Conservation (phyloP, 1,284 basidiomycete species). For the Ceratobasidium sp. region DNA sequence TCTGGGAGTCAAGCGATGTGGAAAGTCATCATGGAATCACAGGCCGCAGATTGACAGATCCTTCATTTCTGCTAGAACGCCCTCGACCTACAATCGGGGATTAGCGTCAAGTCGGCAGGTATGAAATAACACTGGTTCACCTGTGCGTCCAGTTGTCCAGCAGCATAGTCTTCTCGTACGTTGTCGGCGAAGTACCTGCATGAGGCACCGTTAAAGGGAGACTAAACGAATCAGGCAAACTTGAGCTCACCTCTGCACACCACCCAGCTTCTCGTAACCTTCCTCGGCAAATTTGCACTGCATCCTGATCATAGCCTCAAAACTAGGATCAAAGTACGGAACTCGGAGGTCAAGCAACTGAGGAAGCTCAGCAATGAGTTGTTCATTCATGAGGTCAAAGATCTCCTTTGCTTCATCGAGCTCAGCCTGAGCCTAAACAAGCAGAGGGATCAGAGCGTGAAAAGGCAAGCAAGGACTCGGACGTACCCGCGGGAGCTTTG, state of each 20-base stretch:
- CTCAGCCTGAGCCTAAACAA: slow-evolving; percentile 87
- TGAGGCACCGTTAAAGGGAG: slow-evolving; percentile 27
- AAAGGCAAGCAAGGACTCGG: slow-evolving; percentile 3
- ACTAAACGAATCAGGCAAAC: not conserved
- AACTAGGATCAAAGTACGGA: slow-evolving; percentile 97
- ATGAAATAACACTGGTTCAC: slow-evolving; percentile 57
- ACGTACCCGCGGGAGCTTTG: slow-evolving; percentile 84
- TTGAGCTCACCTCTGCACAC: slow-evolving; percentile 81
- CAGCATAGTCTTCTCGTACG: slow-evolving; percentile 96
- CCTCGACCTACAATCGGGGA: slow-evolving; percentile 71
- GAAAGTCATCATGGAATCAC: slow-evolving; percentile 3
- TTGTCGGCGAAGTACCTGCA: slow-evolving; percentile 86
- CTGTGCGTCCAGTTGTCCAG: slow-evolving; percentile 94
- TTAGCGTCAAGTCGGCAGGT: not conserved
- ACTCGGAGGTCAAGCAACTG: slow-evolving; percentile 93
- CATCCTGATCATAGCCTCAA: slow-evolving; percentile 99
- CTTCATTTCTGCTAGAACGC: slow-evolving; percentile 94
- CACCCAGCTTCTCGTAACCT: slow-evolving; percentile 96
- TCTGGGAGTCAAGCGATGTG: not conserved
- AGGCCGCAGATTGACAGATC: slow-evolving; percentile 87
- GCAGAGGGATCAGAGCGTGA: slow-evolving; percentile 2
- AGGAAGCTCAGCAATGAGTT: slow-evolving; percentile 91
- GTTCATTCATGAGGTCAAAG: slow-evolving; percentile 93
- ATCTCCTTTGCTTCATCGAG: slow-evolving; percentile 93
- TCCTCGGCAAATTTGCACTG: slow-evolving; percentile 97